Evolutionary conservation across 1,284 basidiomycete genomes (phyloP).

Genomic region (Sphagnurus paluster): DNA sequence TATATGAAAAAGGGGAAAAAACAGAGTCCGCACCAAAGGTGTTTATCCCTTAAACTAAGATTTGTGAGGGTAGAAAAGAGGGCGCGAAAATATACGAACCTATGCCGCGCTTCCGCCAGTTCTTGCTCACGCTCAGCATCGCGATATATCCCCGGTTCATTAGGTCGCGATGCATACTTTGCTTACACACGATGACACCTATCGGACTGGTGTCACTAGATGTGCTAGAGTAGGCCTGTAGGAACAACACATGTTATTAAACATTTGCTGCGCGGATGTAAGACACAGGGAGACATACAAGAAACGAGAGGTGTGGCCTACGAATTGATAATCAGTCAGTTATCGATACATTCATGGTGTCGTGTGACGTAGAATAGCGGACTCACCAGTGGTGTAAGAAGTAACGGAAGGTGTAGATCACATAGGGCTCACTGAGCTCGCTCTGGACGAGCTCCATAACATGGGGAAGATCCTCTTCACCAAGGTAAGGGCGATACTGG

Average conservation of each 20-base stretch:
- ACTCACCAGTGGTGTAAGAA: constrained; percentile 91
- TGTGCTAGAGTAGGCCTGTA: constrained; percentile 60
- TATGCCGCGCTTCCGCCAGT: constrained; percentile 86
- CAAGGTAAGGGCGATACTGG: constrained; percentile 69
- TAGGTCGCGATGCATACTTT: constrained; percentile 79
- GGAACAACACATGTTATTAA: too few species aligned
- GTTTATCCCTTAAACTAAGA: constrained; percentile 45
- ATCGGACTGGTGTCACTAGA: constrained; percentile 61
- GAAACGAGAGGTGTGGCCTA: constrained; percentile 93
- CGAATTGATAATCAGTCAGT: constrained; percentile 11
- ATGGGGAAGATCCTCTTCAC: constrained; percentile 76
- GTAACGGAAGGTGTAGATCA: constrained; percentile 92
- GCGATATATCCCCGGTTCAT: constrained; percentile 94
- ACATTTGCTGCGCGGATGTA: too few species aligned
- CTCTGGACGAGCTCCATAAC: constrained; percentile 88
- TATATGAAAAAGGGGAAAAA: constrained; percentile 39
- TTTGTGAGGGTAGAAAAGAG: constrained; percentile 38
- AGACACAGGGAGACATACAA: constrained; percentile 41
- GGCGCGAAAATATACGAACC: constrained; percentile 55
- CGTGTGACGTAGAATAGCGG: constrained; percentile 13
- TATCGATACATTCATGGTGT: constrained; percentile 16
- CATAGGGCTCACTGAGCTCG: constrained; percentile 94
- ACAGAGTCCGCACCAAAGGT: constrained; percentile 43
- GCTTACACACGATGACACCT: constrained; percentile 95
- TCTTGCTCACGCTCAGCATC: constrained; percentile 88